phyloP scores from a whole-genome alignment of 2,329 filamentous ascomycete species.

The Scytalidium sp. region DNA sequence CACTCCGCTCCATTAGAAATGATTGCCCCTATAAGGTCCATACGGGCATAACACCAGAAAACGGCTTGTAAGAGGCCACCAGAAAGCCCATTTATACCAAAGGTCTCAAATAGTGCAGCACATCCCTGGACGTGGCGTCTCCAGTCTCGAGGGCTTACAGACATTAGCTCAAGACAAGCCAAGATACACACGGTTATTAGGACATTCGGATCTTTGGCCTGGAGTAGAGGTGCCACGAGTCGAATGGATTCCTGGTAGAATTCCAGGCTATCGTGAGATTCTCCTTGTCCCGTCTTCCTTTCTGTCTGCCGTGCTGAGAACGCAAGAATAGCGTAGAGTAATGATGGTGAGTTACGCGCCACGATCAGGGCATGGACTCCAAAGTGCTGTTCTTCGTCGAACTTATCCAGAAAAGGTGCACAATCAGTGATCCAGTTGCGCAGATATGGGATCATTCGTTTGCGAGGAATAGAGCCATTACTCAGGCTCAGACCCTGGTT shows the following conservation, averaged over 20 bases:
- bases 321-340: conserved; percentile 49
- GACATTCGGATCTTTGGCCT: conserved; percentile 40
- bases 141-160: conserved; percentile 48
- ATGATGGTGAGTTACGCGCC: conserved; percentile 40
- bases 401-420: conserved; percentile 54
- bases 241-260: conserved; percentile 52
- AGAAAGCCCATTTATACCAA: conserved; percentile 47
- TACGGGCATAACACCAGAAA: conserved; percentile 57
- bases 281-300: conserved; percentile 33
- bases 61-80: conserved; percentile 47
- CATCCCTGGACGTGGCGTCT: conserved; percentile 53
- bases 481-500: conserved; percentile 35
- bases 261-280: conserved; percentile 47
- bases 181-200: conserved; percentile 44
- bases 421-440: conserved; percentile 50
- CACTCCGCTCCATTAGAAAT: conserved; percentile 47
- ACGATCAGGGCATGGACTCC: conserved; percentile 47
- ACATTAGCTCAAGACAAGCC: conserved; percentile 48
- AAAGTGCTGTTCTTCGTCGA: conserved; percentile 50
- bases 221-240: conserved; percentile 37
- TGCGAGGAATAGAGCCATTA: conserved; percentile 50
- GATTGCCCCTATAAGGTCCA: conserved; percentile 52
- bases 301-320: conserved; percentile 52
- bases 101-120: conserved; percentile 48
- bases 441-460: conserved; percentile 39